These are phyloP conservation scores for Myriosclerotinia duriaeana DNA, from an alignment of 2,329 filamentous ascomycete genomes.

Conservation along the genomic window DNA sequence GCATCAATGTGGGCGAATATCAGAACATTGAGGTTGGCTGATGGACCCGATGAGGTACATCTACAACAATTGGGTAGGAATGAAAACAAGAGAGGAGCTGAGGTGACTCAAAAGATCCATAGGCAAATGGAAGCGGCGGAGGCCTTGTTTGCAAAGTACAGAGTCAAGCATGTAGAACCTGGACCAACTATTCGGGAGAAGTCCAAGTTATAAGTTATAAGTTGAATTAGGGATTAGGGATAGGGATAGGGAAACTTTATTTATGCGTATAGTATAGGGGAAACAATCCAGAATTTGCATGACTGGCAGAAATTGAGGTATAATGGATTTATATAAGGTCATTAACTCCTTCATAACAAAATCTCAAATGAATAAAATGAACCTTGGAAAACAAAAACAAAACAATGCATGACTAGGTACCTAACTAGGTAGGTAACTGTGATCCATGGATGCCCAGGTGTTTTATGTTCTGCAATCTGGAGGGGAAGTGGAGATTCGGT, in stretches of 20 bases:
- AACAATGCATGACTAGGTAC: not conserved
- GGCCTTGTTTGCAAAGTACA: slow-evolving; percentile 63
- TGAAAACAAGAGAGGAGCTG: slow-evolving; percentile 69
- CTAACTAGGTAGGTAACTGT: not conserved
- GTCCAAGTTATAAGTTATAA: slow-evolving; percentile 38
- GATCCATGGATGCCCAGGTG: too few species aligned
- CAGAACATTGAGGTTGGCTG: slow-evolving; percentile 79
- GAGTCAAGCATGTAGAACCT: slow-evolving; percentile 42
- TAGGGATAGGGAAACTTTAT: not conserved
- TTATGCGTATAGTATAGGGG: not conserved
- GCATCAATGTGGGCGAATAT: slow-evolving; percentile 79
- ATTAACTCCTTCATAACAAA: too few species aligned
- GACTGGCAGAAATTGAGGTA: not conserved
- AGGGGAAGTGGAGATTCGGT: slow-evolving; percentile 18
- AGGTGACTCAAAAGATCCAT: slow-evolving; percentile 60
- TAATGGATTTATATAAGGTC: not conserved
- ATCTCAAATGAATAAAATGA: not conserved
- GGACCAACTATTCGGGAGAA: slow-evolving; percentile 35
- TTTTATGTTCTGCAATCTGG: not conserved
- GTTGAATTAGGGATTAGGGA: not conserved
- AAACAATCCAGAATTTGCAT: not conserved
- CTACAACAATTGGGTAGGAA: slow-evolving; percentile 76
- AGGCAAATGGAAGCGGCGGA: slow-evolving; percentile 65
- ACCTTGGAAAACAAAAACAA: not conserved
- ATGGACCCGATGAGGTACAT: slow-evolving; percentile 96